Evolutionary conservation across 1,284 basidiomycete species (phyloP).

Genomic region (Exsudoporus floridanus): DNA sequence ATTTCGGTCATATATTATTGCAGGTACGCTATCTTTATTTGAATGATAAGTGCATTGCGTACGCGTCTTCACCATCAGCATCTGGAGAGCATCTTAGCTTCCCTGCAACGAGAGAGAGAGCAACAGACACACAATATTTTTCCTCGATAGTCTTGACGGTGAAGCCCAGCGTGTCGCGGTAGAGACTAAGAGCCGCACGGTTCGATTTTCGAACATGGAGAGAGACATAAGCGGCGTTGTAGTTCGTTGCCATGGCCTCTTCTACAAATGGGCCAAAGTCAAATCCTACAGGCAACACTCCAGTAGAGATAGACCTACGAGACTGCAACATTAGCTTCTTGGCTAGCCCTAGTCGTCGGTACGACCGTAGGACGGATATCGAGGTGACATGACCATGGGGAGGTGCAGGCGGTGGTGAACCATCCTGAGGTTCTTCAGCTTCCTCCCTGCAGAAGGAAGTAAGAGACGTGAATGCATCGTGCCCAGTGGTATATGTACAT

Average conservation of each 20-base stretch:
- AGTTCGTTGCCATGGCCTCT: constrained; percentile 87
- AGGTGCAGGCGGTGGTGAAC: constrained; percentile 42
- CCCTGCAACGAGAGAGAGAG: neutral
- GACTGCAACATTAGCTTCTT: constrained; percentile 93
- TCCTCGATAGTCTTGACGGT: constrained; percentile 84
- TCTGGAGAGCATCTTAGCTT: constrained; percentile 47
- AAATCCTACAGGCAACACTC: neutral
- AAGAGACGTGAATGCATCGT: neutral
- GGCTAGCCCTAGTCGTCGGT: constrained; percentile 85
- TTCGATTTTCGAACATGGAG: constrained; percentile 93
- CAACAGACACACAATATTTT: constrained; percentile 71
- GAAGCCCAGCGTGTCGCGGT: constrained; percentile 89
- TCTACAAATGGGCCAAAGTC: constrained; percentile 48
- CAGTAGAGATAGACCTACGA: constrained; percentile 53
- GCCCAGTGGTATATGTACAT: constrained; percentile 58
- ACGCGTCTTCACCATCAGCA: constrained; percentile 91
- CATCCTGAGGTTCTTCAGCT: constrained; percentile 28
- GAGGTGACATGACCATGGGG: constrained; percentile 93
- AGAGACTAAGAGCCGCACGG: constrained; percentile 83
- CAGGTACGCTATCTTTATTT: constrained; percentile 33
- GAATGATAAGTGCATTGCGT: constrained; percentile 77
- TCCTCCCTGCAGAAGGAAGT: constrained; percentile 45
- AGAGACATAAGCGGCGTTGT: constrained; percentile 83
- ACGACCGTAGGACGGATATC: constrained; percentile 90
- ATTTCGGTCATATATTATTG: constrained; percentile 4